phyloP scores from a whole-genome alignment of 2,329 filamentous ascomycete species.

The Aureobasidium namibiae region DNA sequence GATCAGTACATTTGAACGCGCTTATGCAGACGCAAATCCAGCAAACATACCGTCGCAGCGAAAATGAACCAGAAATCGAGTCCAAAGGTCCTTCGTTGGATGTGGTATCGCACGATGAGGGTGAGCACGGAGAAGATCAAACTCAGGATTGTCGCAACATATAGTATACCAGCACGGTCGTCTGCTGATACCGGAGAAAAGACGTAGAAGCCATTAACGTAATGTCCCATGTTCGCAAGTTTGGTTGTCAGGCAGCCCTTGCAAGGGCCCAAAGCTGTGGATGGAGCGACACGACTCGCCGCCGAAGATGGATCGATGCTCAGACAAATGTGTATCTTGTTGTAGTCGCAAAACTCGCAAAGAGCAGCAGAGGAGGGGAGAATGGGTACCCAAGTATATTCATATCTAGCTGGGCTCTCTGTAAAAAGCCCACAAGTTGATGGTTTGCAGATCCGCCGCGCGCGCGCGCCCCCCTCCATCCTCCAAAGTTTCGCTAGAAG shows the following conservation, averaged over 20 bases:
- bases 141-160: slow-evolving; percentile 23
- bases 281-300: not conserved
- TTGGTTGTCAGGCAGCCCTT: not conserved
- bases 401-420: too few species aligned
- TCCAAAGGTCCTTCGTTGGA: slow-evolving; percentile 22
- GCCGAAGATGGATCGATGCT: not conserved
- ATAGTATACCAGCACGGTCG: slow-evolving; percentile 22
- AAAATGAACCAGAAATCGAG: slow-evolving; percentile 23
- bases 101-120: slow-evolving; percentile 19
- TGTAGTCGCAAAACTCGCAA: not conserved
- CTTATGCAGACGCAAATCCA: too few species aligned
- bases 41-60: slow-evolving; percentile 16
- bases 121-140: slow-evolving; percentile 22
- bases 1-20: not conserved
- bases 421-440: not conserved
- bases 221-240: slow-evolving; percentile 6
- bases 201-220: slow-evolving; percentile 12
- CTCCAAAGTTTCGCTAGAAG: slow-evolving; percentile 1
- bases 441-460: not conserved
- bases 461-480: too few species aligned
- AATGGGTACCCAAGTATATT: not conserved
- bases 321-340: not conserved
- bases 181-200: slow-evolving; percentile 17
- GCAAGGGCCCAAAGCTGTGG: not conserved
- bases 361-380: not conserved